Base-by-base conservation (phyloP, 306 rosid genomes). In the Citrullus mucosospermus region DNA sequence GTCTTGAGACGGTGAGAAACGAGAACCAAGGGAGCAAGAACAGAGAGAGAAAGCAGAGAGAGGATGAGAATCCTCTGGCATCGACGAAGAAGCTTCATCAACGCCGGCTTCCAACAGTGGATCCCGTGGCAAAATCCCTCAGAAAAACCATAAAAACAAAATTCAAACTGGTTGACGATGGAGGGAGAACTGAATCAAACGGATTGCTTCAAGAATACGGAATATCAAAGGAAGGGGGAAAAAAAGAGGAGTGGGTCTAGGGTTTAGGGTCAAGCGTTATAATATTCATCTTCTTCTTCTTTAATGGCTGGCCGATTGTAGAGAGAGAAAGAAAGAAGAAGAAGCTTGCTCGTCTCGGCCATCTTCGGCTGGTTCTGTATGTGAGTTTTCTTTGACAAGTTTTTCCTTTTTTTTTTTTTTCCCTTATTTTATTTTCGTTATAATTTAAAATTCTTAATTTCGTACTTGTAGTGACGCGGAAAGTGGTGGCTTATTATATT, bases 41-140 rank as follows among this genome's bases (percentile, higher is more conserved):
- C 98, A 86, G 98, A 88, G 82, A 92, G 50, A 44, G 84, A 88
- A 9, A 96, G 93, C 70, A 96, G 80, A 82, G 86, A 80, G 91
- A 96, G 99, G 97, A 96, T 85, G 69, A 96, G 81, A 82, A 79
- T 87, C 98, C 99, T 96, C 96, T 86, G 92, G 83, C 90, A 86
- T 82, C 96, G 90, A 77, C 80, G 90, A 82, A 86, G 67, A n/a
- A 83, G 85, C 85, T 82, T 96, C 99, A 96, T 95, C 87, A 88
- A 82, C 57, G 87, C 59, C 77, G 16, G 46, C 69, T 74, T 28
- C 69, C 66, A 7, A 28, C 17, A 63, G 79, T 58, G 53, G 75
- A 55, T 50, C 59, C 78, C 77, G 67, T 75, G 14, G 83, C 25
- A 58, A 65, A 78, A 82, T 57, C 75, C 60, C 80, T 79, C 66